Conservation (phyloP, 1,284 basidiomycete species). For the Binderoboletus segoi region DNA sequence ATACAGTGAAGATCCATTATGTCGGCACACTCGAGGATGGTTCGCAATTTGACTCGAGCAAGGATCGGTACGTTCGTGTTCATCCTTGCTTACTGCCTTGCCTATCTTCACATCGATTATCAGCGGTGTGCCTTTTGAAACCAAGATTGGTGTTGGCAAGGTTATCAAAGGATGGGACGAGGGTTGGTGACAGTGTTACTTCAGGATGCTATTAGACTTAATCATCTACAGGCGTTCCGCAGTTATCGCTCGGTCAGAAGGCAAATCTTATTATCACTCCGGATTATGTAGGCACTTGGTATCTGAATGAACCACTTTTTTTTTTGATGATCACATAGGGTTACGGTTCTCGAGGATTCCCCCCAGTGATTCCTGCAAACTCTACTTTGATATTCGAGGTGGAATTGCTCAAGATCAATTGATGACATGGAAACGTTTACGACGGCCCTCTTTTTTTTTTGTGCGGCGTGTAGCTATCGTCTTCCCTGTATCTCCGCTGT, state of each 20-base stretch:
- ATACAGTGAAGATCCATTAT: conserved; percentile 70
- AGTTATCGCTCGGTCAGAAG: conserved; percentile 79
- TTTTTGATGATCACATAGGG: conserved; percentile 44
- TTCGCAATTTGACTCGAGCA: conserved; percentile 69
- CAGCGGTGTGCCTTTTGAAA: conserved; percentile 67
- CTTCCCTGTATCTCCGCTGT: conserved; percentile 24
- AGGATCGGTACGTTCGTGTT: conserved; percentile 56
- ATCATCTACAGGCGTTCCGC: conserved; percentile 58
- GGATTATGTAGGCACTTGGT: conserved; percentile 60
- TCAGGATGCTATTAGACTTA: conserved; percentile 3
- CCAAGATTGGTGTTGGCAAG: conserved; percentile 76
- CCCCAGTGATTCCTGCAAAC: conserved; percentile 80
- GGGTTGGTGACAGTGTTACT: conserved; percentile 51
- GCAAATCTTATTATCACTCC: conserved; percentile 68
- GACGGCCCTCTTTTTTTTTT: conserved; percentile 17
- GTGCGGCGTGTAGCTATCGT: conserved; percentile 20
- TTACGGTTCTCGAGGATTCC: conserved; percentile 74
- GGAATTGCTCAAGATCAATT: conserved; percentile 75
- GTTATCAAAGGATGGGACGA: conserved; percentile 94
- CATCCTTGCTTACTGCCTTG: background rate
- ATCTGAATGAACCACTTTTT: background rate
- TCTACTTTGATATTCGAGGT: conserved; percentile 80
- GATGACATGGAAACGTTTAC: conserved; percentile 26
- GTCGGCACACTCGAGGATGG: conserved; percentile 68
- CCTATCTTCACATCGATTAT: conserved; percentile 16